A percentile compares a stretch with the other conserved stretches of the same genome.
Conservation (phyloP, 805 yeast genomes). For the Yamadazyma endophytica region DNA sequence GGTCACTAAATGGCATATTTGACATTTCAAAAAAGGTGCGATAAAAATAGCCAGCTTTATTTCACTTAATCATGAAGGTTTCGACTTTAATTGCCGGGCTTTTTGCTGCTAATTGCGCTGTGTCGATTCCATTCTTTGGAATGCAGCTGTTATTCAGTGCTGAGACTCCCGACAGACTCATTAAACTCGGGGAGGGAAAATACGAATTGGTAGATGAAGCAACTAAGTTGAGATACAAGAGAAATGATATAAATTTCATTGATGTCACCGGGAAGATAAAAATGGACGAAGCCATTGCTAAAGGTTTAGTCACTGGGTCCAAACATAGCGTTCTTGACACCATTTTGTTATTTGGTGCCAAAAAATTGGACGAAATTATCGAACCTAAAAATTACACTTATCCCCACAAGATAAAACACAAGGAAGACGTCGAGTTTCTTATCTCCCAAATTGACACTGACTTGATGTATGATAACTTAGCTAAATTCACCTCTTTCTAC, state of each 20-base stretch:
- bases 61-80: too few relatives aligned
- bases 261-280: slow-evolving; percentile 57
- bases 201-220: slow-evolving; percentile 31
- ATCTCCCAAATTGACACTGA: slow-evolving; percentile 42
- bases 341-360: slow-evolving; percentile 17
- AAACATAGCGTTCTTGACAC: slow-evolving; percentile 8
- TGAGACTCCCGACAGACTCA: slow-evolving; percentile 19
- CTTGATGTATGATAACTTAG: slow-evolving; percentile 50
- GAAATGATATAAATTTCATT: slow-evolving; percentile 52
- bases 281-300: slow-evolving; percentile 21
- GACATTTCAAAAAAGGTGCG: too few relatives aligned
- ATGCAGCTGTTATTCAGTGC: too few relatives aligned
- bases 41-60: too few relatives aligned
- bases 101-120: slow-evolving; percentile 2
- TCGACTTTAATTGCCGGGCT: background rate
- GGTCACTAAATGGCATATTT: too few relatives aligned
- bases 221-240: slow-evolving; percentile 28
- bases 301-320: slow-evolving; percentile 16
- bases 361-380: slow-evolving; percentile 19
- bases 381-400: slow-evolving; percentile 36
- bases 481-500: slow-evolving; percentile 62
- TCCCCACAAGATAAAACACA: slow-evolving; percentile 44
- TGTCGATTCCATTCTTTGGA: too few relatives aligned
- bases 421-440: slow-evolving; percentile 37
- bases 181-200: slow-evolving; percentile 32